Evolutionary conservation across 805 yeast genomes (phyloP).

Genomic region (Lachancea dasiensis): DNA sequence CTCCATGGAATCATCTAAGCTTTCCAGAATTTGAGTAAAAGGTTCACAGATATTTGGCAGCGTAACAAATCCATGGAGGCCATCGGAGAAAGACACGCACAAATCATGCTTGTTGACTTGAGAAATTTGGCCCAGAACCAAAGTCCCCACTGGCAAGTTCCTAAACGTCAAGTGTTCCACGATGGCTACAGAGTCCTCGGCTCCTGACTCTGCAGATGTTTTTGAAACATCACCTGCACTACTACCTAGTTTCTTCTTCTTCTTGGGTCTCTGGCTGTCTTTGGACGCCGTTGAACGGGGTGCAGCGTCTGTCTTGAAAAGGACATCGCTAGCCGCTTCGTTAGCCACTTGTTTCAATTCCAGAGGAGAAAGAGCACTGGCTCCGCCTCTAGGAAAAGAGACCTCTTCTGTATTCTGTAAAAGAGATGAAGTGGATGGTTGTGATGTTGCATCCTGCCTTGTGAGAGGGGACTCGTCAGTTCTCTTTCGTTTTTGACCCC

Average conservation of each 20-base stretch:
- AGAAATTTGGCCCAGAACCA: constrained; percentile 70
- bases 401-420: constrained; percentile 34
- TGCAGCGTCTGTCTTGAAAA: constrained; percentile 41
- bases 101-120: constrained; percentile 58
- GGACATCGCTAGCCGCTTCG: constrained; percentile 84
- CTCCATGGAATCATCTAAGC: constrained; percentile 45
- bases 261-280: constrained; percentile 31
- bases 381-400: constrained; percentile 94
- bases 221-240: constrained; percentile 18
- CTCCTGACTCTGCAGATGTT: constrained; percentile 22
- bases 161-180: constrained; percentile 61
- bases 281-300: constrained; percentile 17
- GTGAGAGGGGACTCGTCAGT: constrained; percentile 39
- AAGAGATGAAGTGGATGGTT: constrained; percentile 34
- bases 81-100: constrained; percentile 70
- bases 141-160: constrained; percentile 62
- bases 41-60: constrained; percentile 65
- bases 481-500: constrained; percentile 41
- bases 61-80: constrained; percentile 71
- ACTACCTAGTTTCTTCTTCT: constrained; percentile 37
- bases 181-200: constrained; percentile 34
- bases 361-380: constrained; percentile 74
- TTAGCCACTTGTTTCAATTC: constrained; percentile 90
- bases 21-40: constrained; percentile 52
- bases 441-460: constrained; percentile 37